A percentile compares a stretch with the other conserved stretches of the same genome.
These are phyloP conservation scores for Mycena indigotica DNA, from an alignment of 768 basidiomycete genomes.

Conservation along the genomic window DNA sequence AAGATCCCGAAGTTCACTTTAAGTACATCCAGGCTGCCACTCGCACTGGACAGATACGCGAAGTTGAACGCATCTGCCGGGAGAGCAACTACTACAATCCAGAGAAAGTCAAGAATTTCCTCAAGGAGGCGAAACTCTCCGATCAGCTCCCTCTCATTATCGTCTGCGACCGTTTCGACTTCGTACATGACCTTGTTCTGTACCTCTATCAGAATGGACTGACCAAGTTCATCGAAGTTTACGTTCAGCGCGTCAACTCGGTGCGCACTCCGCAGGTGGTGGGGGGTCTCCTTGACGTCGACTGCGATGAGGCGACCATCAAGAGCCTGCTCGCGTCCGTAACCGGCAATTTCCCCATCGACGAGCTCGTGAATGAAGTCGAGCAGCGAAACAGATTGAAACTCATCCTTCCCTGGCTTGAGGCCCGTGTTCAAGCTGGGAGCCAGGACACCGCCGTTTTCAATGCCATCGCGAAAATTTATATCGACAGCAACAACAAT, in stretches of 20 bases:
- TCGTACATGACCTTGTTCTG: slow-evolving; percentile 97
- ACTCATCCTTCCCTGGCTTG: slow-evolving; percentile 96
- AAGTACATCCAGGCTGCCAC: slow-evolving; percentile 99
- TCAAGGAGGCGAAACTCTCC: slow-evolving; percentile 94
- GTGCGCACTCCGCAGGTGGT: slow-evolving; percentile 96
- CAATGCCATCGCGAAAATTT: slow-evolving; percentile 98
- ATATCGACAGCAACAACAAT: slow-evolving; percentile 98
- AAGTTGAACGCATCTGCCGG: slow-evolving; percentile 97
- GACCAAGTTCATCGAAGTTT: slow-evolving; percentile 98
- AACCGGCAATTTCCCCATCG: slow-evolving; percentile 95
- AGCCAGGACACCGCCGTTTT: slow-evolving; percentile 91
- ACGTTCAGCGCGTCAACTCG: slow-evolving; percentile 98
- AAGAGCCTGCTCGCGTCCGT: slow-evolving; percentile 93
- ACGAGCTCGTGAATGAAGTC: slow-evolving; percentile 96
- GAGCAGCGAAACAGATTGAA: slow-evolving; percentile 96
- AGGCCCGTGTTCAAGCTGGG: slow-evolving; percentile 89
- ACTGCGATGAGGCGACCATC: slow-evolving; percentile 95
- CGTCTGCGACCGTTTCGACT: slow-evolving; percentile 99
- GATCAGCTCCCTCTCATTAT: slow-evolving; percentile 99
- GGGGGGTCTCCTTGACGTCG: slow-evolving; percentile 94
- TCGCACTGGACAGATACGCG: slow-evolving; percentile 95
- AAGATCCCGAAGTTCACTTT: slow-evolving; percentile 98
- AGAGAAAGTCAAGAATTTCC: slow-evolving; percentile 99
- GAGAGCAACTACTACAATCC: slow-evolving; percentile 98
- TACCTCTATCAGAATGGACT: slow-evolving; percentile 98